Evolutionary conservation across 129 eudicot genomes (phyloP).

Genomic region (Artemisia annua): DNA sequence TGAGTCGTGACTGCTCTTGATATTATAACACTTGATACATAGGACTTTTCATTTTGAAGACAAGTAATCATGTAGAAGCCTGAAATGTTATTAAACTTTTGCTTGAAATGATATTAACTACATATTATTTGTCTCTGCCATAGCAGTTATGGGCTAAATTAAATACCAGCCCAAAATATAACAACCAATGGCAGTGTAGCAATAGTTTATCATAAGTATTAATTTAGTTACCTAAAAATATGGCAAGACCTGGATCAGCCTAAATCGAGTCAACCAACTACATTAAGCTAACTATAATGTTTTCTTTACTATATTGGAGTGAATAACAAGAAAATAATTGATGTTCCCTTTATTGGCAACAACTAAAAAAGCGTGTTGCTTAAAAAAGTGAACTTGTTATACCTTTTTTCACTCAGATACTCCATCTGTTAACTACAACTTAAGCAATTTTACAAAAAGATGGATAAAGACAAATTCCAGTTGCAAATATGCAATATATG

Average conservation of each 20-base stretch:
- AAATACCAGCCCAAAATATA: neutral
- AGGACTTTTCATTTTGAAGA: too few species aligned
- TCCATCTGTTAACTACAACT: conserved; percentile 5
- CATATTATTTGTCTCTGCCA: neutral
- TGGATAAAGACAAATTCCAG: neutral
- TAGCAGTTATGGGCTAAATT: conserved; percentile 19
- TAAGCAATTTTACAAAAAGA: neutral
- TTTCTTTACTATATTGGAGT: conserved; percentile 11
- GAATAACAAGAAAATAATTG: conserved; percentile 18
- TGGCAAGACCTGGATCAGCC: conserved; percentile 9
- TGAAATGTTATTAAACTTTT: too few species aligned
- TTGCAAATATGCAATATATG: neutral
- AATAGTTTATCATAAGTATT: neutral
- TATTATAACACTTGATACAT: too few species aligned
- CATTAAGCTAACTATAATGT: neutral
- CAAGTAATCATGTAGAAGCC: too few species aligned
- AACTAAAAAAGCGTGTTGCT: conserved; percentile 15
- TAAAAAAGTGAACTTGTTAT: conserved; percentile 7
- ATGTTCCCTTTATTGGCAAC: conserved; percentile 18
- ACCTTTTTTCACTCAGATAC: conserved; percentile 20
- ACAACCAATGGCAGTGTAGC: neutral
- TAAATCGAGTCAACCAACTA: neutral
- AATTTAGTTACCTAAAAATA: neutral
- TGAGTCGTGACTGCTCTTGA: too few species aligned
- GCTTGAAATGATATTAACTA: neutral